Evolutionary conservation across 176 grass and related monocot species (phyloP).

Genomic region (bread wheat (Triticum aestivum)): IWGSC_CS_RefSeq_v2.1 NC_057796.1:305913965-305914464

Average conservation of each 20-base stretch:
- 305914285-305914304: constrained; percentile 61
- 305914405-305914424: constrained; percentile 70
- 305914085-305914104: constrained; percentile 12
- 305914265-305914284: constrained; percentile 99
- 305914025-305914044: constrained; percentile 67
- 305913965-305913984: constrained; percentile 68
- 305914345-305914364: not conserved
- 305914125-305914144: constrained; percentile 10
- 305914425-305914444: constrained; percentile 79
- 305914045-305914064: constrained; percentile 7
- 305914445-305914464: constrained; percentile 93
- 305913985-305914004: constrained; percentile 99
- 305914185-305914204: constrained; percentile 78
- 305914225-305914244: constrained; percentile 79
- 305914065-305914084: constrained; percentile 4
- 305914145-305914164: constrained; percentile 21
- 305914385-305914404: constrained; percentile 88
- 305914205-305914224: constrained; percentile 93
- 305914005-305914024: constrained; percentile 93
- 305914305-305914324: constrained; percentile 29
- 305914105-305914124: constrained; percentile 14
- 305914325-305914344: constrained; percentile 11
- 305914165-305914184: constrained; percentile 82
- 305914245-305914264: constrained; percentile 99
- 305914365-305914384: constrained; percentile 87